Evolutionary conservation across 805 yeast genomes (phyloP).

Genomic region (Zygosaccharomyces kombuchaensis): DNA sequence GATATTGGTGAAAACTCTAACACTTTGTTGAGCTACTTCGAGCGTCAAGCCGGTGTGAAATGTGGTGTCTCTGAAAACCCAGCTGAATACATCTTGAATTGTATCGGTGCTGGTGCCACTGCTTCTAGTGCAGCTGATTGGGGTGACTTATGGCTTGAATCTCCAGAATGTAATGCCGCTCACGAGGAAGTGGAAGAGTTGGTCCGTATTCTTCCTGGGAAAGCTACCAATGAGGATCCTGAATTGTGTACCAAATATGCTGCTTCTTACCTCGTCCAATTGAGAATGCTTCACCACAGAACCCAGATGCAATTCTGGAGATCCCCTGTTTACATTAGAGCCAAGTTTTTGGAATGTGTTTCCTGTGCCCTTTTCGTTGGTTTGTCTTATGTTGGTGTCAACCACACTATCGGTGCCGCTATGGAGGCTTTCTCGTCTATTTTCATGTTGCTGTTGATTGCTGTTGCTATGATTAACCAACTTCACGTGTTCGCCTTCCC

Average conservation of each 20-base stretch:
- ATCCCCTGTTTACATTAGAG: conserved; percentile 57
- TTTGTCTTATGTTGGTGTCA: conserved; percentile 59
- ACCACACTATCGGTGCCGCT: conserved; percentile 57
- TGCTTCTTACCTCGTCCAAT: conserved; percentile 40
- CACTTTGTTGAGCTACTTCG: conserved; percentile 61
- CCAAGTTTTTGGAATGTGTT: conserved; percentile 49
- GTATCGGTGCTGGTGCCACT: conserved; percentile 80
- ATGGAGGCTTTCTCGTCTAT: conserved; percentile 59
- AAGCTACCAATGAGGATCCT: conserved; percentile 33
- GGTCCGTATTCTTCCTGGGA: conserved; percentile 42
- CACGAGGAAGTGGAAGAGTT: conserved; percentile 49
- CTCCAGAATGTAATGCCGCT: conserved; percentile 47
- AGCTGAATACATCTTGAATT: conserved; percentile 70
- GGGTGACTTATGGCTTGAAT: conserved; percentile 56
- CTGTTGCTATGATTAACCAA: conserved; percentile 56
- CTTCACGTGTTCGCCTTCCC: conserved; percentile 55
- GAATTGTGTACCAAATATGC: conserved; percentile 45
- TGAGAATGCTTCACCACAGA: conserved; percentile 44
- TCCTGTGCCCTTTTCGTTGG: conserved; percentile 60
- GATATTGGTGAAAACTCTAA: conserved; percentile 64
- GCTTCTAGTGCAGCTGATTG: conserved; percentile 56
- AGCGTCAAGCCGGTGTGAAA: conserved; percentile 64
- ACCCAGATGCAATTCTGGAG: conserved; percentile 61
- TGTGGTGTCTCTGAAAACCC: conserved; percentile 63
- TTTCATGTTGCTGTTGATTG: conserved; percentile 51